Conservation (phyloP, 441 rosid genomes). For the Brassica hybrid region DNA sequence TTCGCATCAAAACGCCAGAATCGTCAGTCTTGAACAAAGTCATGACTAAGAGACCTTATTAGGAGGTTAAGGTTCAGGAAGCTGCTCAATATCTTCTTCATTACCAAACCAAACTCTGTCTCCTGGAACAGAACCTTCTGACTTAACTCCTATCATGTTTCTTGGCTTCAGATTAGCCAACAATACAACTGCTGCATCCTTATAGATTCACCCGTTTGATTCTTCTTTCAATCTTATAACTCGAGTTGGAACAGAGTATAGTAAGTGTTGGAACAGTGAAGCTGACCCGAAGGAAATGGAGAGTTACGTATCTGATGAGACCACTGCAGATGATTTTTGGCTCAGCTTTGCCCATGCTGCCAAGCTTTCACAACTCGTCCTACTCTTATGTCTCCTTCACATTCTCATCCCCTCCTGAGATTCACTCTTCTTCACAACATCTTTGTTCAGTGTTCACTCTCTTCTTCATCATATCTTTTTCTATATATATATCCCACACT, state of each 20-base stretch:
- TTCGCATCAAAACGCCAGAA: slow-evolving; percentile 58
- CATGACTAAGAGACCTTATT: slow-evolving; percentile 14
- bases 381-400: slow-evolving; percentile 68
- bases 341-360: slow-evolving; percentile 33
- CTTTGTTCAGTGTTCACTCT: not conserved
- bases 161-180: slow-evolving; percentile 86
- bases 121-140: slow-evolving; percentile 68
- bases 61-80: slow-evolving; percentile 65
- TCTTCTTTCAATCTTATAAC: not conserved
- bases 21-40: slow-evolving; percentile 52
- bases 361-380: slow-evolving; percentile 81
- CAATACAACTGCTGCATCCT: slow-evolving; percentile 72
- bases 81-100: slow-evolving; percentile 53
- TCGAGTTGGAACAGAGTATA: too few relatives aligned
- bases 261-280: too few relatives aligned
- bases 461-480: slow-evolving; percentile 1
- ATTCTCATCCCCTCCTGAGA: slow-evolving; percentile 21
- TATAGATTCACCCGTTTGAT: not conserved
- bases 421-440: slow-evolving; percentile 22
- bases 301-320: slow-evolving; percentile 61
- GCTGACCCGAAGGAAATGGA: too few relatives aligned
- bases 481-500: not conserved
- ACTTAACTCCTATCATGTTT: slow-evolving; percentile 93
- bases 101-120: slow-evolving; percentile 88
- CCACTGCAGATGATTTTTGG: slow-evolving; percentile 67